Evolutionary conservation across 2,329 filamentous ascomycete genomes (phyloP).

Genomic region (Alternaria brassicicola): DNA sequence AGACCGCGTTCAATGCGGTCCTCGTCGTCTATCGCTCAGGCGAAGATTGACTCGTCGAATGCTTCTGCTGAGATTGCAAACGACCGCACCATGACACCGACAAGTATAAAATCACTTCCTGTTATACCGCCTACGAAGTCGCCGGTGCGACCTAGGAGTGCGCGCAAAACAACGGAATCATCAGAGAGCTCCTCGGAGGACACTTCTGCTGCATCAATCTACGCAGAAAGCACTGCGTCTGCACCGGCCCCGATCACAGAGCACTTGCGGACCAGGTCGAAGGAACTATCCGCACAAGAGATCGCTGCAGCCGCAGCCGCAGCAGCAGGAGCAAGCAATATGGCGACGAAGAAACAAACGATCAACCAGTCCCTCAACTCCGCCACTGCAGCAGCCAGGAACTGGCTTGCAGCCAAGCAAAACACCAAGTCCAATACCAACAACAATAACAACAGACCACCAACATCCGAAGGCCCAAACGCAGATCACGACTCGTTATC

Average conservation of each 20-base stretch:
- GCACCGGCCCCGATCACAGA: slow-evolving; percentile 12
- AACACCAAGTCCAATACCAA: slow-evolving; percentile 29
- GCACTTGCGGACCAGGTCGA: slow-evolving; percentile 22
- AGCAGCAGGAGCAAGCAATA: slow-evolving; percentile 23
- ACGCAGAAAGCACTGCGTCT: slow-evolving; percentile 22
- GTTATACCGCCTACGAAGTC: slow-evolving; percentile 60
- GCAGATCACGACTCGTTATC: slow-evolving; percentile 9
- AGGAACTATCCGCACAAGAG: slow-evolving; percentile 28
- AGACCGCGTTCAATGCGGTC: slow-evolving; percentile 65
- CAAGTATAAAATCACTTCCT: slow-evolving; percentile 67
- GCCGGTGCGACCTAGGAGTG: slow-evolving; percentile 49
- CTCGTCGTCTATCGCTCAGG: slow-evolving; percentile 67
- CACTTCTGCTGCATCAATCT: slow-evolving; percentile 31
- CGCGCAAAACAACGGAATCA: slow-evolving; percentile 15
- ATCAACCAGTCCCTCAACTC: slow-evolving; percentile 50
- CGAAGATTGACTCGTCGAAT: slow-evolving; percentile 70
- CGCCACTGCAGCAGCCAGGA: slow-evolving; percentile 64
- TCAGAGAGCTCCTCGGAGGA: slow-evolving; percentile 26
- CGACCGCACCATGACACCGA: slow-evolving; percentile 66
- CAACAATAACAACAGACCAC: slow-evolving; percentile 14
- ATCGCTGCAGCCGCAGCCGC: slow-evolving; percentile 30
- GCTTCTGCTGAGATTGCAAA: slow-evolving; percentile 60
- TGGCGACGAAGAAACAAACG: slow-evolving; percentile 30
- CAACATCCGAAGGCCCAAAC: slow-evolving; percentile 18
- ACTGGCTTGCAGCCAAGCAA: slow-evolving; percentile 62